Conservation (phyloP, 352 stramenopile genomes). For the Pythium graminicola region DNA sequence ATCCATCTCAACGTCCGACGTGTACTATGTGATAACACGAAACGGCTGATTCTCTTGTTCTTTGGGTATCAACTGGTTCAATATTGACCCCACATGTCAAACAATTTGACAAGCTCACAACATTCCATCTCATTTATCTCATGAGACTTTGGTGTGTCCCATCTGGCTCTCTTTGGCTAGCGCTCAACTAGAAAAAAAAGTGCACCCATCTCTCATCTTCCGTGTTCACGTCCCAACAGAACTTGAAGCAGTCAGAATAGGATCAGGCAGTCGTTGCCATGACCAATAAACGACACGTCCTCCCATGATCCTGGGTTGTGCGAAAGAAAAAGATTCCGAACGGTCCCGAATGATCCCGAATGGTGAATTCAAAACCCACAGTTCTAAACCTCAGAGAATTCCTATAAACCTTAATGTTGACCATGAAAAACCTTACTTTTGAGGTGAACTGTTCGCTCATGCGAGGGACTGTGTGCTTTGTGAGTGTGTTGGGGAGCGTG, state of each 20-base stretch:
- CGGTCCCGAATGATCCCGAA: slow-evolving; percentile 20
- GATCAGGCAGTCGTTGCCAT: background rate
- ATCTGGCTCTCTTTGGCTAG: background rate
- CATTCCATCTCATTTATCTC: background rate
- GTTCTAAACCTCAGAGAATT: slow-evolving; percentile 16
- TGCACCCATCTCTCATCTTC: slow-evolving; percentile 16
- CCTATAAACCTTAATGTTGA: slow-evolving; percentile 7
- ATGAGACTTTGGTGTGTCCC: background rate
- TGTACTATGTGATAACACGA: too few species aligned
- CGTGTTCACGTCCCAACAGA: background rate
- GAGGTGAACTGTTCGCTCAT: background rate
- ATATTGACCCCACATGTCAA: too few species aligned
- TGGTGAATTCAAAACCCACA: slow-evolving; percentile 13
- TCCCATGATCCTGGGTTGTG: too few species aligned
- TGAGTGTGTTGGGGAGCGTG: slow-evolving; percentile 2
- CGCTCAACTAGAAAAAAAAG: slow-evolving; percentile 5
- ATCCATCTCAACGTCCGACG: too few species aligned
- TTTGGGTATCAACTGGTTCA: too few species aligned
- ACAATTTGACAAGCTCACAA: too few species aligned
- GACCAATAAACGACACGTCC: slow-evolving; percentile 2
- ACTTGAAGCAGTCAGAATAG: slow-evolving; percentile 7
- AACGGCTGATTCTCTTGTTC: too few species aligned
- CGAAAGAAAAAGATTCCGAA: slow-evolving; percentile 2
- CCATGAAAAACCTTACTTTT: slow-evolving; percentile 18
- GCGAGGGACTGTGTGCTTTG: slow-evolving; percentile 15